These are phyloP conservation scores for Thelonectria olida DNA, from an alignment of 2,329 filamentous ascomycete genomes.

Conservation along the genomic window DNA sequence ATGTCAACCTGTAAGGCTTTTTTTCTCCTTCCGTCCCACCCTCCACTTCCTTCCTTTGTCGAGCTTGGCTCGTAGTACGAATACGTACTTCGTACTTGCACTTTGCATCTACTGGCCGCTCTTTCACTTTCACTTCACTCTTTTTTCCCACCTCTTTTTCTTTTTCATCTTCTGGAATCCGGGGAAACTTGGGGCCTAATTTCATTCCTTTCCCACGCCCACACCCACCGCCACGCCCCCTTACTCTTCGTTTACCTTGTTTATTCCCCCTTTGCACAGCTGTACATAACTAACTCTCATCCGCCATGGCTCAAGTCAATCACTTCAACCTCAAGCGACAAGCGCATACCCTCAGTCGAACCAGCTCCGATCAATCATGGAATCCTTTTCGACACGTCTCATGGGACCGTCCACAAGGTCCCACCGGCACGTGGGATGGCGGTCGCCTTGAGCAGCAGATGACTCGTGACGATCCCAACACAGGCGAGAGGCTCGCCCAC, in stretches of 20 bases:
- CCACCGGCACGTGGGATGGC: slow-evolving; percentile 48
- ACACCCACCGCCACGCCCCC: too few relatives aligned
- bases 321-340: slow-evolving; percentile 54
- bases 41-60: background rate
- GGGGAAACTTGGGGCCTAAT: background rate
- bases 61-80: background rate
- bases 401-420: slow-evolving; percentile 44
- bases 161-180: background rate
- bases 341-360: slow-evolving; percentile 54
- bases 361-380: slow-evolving; percentile 49
- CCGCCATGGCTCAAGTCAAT: slow-evolving; percentile 51
- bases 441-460: slow-evolving; percentile 44
- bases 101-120: background rate
- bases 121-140: background rate
- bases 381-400: slow-evolving; percentile 57
- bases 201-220: background rate
- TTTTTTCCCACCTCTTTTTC: background rate
- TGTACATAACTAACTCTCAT: background rate
- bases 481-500: slow-evolving; percentile 47
- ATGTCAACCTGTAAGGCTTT: slow-evolving; percentile 14
- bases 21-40: background rate
- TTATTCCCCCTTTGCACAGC: background rate
- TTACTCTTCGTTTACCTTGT: background rate
- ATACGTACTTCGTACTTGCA: background rate
- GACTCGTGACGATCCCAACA: slow-evolving; percentile 28